These are phyloP conservation scores for Pestalotiopsis sp. DNA, from an alignment of 2,329 filamentous ascomycete species.

Conservation along the genomic window DNA sequence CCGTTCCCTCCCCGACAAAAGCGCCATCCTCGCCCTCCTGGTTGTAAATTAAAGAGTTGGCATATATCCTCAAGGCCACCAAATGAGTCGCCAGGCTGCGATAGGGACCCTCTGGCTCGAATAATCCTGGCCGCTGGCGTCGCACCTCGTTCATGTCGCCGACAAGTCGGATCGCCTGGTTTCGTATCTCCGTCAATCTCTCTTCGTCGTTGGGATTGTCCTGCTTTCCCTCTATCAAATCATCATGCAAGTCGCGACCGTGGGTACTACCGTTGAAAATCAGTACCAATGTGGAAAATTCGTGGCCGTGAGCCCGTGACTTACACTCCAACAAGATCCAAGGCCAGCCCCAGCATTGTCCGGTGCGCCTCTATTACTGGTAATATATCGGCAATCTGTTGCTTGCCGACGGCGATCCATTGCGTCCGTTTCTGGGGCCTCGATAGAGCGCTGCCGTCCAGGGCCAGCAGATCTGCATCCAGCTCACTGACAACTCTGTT, in stretches of 20 bases:
- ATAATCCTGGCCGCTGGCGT: slow-evolving; percentile 34
- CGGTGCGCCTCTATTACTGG: slow-evolving; percentile 41
- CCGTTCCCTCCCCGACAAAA: slow-evolving; percentile 28
- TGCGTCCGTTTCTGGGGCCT: slow-evolving; percentile 38
- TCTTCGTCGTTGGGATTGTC: slow-evolving; percentile 11
- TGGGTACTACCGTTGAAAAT: slow-evolving; percentile 14
- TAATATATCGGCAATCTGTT: slow-evolving; percentile 34
- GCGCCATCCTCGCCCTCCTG: slow-evolving; percentile 20
- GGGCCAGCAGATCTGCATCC: slow-evolving; percentile 33
- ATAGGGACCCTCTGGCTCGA: slow-evolving; percentile 70
- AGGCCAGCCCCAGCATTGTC: slow-evolving; percentile 39
- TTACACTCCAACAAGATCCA: slow-evolving; percentile 44
- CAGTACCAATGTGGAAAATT: background rate
- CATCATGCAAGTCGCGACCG: slow-evolving; percentile 16
- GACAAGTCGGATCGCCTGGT: slow-evolving; percentile 36
- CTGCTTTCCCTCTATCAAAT: slow-evolving; percentile 8
- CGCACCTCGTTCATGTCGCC: slow-evolving; percentile 37
- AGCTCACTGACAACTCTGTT: slow-evolving; percentile 39
- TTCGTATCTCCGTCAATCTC: slow-evolving; percentile 24
- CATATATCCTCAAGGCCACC: slow-evolving; percentile 71
- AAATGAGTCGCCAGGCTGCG: slow-evolving; percentile 70
- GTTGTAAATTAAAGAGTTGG: slow-evolving; percentile 28
- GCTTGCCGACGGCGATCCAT: slow-evolving; percentile 38
- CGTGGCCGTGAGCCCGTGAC: slow-evolving; percentile 18
- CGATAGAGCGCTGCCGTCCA: slow-evolving; percentile 33